Conservation (phyloP, 305 asterid genomes). For the Solanum hybrid region DNA sequence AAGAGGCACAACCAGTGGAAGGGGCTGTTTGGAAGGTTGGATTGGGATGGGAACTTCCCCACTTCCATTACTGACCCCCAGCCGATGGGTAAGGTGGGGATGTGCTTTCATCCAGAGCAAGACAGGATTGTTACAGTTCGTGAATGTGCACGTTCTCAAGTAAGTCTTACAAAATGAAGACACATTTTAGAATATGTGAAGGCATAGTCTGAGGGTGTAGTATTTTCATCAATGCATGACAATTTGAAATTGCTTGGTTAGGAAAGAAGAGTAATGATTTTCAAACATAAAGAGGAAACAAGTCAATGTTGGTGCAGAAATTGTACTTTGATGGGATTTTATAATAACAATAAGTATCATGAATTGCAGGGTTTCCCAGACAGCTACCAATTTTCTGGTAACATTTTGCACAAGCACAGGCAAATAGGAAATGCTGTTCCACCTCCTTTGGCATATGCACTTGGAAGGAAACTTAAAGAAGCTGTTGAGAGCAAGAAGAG, state of each 20-base stretch:
- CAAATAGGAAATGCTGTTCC: conserved; percentile 56
- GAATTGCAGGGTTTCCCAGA: conserved; percentile 37
- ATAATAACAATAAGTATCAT: not conserved
- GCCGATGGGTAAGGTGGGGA: conserved; percentile 54
- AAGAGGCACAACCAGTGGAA: conserved; percentile 58
- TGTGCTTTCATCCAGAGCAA: conserved; percentile 49
- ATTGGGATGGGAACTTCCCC: conserved; percentile 52
- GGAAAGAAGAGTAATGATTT: not conserved
- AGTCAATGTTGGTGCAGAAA: no score
- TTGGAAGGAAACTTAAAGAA: conserved; percentile 42
- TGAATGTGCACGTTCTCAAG: conserved; percentile 49
- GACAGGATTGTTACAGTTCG: conserved; percentile 45
- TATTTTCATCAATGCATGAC: not conserved
- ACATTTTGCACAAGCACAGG: conserved; percentile 32
- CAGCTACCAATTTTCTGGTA: conserved; percentile 36
- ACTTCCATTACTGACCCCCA: conserved; percentile 53
- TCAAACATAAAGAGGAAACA: no score
- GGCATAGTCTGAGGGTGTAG: not conserved
- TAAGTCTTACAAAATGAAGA: conserved; percentile 13
- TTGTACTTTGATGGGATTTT: not conserved
- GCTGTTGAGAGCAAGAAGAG: conserved; percentile 21
- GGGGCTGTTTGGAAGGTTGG: conserved; percentile 48
- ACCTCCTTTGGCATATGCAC: conserved; percentile 43
- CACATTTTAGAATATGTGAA: not conserved
- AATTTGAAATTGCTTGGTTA: not conserved